Base-by-base conservation (phyloP, 805 yeast genomes). In the Cyberlindnera euphorbiae region DNA sequence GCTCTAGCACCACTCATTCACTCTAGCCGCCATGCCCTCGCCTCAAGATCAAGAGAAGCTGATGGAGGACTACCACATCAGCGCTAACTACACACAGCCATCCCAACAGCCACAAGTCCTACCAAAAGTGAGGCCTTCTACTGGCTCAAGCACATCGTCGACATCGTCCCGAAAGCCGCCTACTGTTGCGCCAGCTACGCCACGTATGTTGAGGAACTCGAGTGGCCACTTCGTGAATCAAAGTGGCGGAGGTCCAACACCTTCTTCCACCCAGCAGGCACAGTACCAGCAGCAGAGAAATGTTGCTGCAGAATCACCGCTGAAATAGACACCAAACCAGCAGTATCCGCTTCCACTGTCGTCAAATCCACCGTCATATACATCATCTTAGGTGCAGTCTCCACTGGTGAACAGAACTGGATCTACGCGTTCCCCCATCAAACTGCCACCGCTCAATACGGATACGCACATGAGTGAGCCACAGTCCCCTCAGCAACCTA, bases 141-240 rank as follows among this genome's bases (percentile, higher is more conserved):
- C 38, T 0, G 28, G 32, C 2, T 35, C 36, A 6, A 30, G 33
- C 16, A 26, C 38, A 1, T 32, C 41, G 5, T 26, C 38, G 13
- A 41, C 47, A 3, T 27, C 49, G 2, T 35, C 30, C 8, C 39
- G 44, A 15, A 41, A 35, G 15, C 50, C 46, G 2, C 50, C 52
- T 4, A 26, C 49, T 4, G 53, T 53, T 8, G 72, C 68, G 4
- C 83, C 82, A 3, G 85, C 85, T 2, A 79, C 86, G 2, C 83
- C 85, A 8, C 60, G 85, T 47, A 79, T 79, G 85, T 59, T 79
- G 32, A 66, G 82, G 47, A 75, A 74, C 49, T 71, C 73, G 4
- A 69, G 77, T 42, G 72, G 71, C 1, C 58, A 58, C 38, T 39
- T 48, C 51, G 41, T 35, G 15, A 38, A 36, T 9, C 50, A 35